Conservation (phyloP, 306 rosid species). For the Herpetospermum pedunculosum region DNA sequence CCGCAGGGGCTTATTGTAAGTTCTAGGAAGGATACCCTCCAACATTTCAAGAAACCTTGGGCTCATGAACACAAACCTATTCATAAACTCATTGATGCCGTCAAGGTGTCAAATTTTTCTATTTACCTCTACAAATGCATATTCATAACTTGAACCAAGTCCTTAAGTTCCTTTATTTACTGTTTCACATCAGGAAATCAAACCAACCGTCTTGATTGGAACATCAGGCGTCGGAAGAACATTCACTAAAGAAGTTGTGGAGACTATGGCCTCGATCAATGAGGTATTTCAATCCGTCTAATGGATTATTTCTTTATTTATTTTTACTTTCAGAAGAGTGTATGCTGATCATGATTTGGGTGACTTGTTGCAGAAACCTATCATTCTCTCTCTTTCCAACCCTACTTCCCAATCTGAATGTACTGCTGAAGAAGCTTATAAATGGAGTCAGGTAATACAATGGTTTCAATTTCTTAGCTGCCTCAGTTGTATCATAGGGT, state of each 20-base stretch:
- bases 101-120: slow-evolving; percentile 9
- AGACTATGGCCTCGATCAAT: slow-evolving; percentile 21
- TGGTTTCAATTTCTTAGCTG: not conserved
- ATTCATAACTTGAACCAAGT: not conserved
- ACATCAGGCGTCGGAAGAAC: slow-evolving; percentile 14
- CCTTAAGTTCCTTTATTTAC: not conserved
- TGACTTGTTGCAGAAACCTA: slow-evolving; percentile 31
- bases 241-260: slow-evolving; percentile 16
- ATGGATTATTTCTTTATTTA: not conserved
- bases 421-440: slow-evolving; percentile 54
- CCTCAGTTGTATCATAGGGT: not conserved
- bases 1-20: slow-evolving; percentile 14
- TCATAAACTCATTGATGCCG: slow-evolving; percentile 11
- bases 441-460: slow-evolving; percentile 38
- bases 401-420: slow-evolving; percentile 64
- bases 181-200: slow-evolving; percentile 9
- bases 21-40: slow-evolving; percentile 15
- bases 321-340: not conserved
- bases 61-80: slow-evolving; percentile 18
- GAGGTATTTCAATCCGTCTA: slow-evolving; percentile 35
- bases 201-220: slow-evolving; percentile 17
- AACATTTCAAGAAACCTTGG: slow-evolving; percentile 23
- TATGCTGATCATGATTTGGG: slow-evolving; percentile 1
- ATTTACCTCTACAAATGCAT: not conserved
- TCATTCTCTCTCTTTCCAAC: slow-evolving; percentile 48